Evolutionary conservation across 768 basidiomycete species (phyloP).

Genomic region (Collybiopsis confluens): DNA sequence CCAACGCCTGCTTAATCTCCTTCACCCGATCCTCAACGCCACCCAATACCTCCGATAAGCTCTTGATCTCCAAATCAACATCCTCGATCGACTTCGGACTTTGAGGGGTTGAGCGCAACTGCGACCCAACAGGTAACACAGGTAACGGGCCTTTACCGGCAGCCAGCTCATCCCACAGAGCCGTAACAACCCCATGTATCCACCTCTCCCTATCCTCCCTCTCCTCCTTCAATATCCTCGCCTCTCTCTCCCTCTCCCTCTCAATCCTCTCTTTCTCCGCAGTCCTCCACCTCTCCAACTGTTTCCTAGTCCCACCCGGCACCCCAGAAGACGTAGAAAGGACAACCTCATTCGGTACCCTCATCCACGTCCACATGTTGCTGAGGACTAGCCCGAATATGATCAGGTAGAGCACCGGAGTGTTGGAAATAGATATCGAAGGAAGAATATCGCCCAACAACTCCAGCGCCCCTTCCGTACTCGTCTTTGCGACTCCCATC

Average conservation of each 20-base stretch:
- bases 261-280: slow-evolving; percentile 38
- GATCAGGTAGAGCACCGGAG: slow-evolving; percentile 68
- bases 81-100: slow-evolving; percentile 8
- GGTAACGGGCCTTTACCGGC: slow-evolving; percentile 31
- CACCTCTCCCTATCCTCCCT: slow-evolving; percentile 69
- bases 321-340: slow-evolving; percentile 11
- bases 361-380: slow-evolving; percentile 66
- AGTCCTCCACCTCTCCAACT: slow-evolving; percentile 35
- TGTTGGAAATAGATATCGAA: slow-evolving; percentile 63
- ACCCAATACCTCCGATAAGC: slow-evolving; percentile 49
- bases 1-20: slow-evolving; percentile 39
- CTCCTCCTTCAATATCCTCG: slow-evolving; percentile 23
- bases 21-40: slow-evolving; percentile 52
- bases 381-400: slow-evolving; percentile 71
- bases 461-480: slow-evolving; percentile 69
- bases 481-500: slow-evolving; percentile 63
- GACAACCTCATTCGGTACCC: slow-evolving; percentile 21
- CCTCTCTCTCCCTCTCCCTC: slow-evolving; percentile 37
- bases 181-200: slow-evolving; percentile 68
- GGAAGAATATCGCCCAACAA: slow-evolving; percentile 65
- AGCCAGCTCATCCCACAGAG: slow-evolving; percentile 69
- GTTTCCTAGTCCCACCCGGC: background rate
- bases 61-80: slow-evolving; percentile 33
- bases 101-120: slow-evolving; percentile 7
- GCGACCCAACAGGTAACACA: slow-evolving; percentile 10